Conservation (phyloP, 192 early-diverging fungal species). For the Anaeromyces robustus region DNA sequence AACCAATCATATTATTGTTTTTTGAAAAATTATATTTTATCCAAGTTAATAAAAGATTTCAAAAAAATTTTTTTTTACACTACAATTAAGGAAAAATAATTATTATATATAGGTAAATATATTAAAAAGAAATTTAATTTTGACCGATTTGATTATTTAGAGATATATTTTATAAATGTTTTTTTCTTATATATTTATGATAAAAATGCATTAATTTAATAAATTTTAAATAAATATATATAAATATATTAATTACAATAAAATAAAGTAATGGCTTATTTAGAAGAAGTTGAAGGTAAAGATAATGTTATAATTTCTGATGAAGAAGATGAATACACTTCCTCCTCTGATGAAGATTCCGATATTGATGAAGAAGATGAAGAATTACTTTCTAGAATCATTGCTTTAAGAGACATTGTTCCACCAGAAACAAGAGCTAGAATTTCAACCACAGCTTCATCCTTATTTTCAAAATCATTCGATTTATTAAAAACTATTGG, state of each 20-base stretch:
- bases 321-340: neutral
- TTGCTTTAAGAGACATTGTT: conserved; percentile 76
- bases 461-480: conserved; percentile 36
- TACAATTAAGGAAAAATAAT: neutral
- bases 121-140: too few relatives aligned
- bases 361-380: conserved; percentile 65
- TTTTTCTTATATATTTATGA: too few relatives aligned
- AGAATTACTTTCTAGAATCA: conserved; percentile 62
- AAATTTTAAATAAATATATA: too few relatives aligned
- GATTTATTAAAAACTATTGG: conserved; percentile 48
- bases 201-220: too few relatives aligned
- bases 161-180: too few relatives aligned
- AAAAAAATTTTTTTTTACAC: neutral
- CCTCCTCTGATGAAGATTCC: conserved; percentile 27
- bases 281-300: neutral
- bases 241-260: neutral
- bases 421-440: conserved; percentile 52
- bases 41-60: neutral
- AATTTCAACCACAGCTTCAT: conserved; percentile 37
- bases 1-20: neutral
- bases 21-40: neutral
- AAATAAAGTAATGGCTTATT: neutral
- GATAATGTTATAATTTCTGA: neutral
- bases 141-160: too few relatives aligned
- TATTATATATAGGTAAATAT: neutral